Conservation (phyloP, 192 early-diverging fungal genomes). For the Phycomyces blakesleeanus region DNA sequence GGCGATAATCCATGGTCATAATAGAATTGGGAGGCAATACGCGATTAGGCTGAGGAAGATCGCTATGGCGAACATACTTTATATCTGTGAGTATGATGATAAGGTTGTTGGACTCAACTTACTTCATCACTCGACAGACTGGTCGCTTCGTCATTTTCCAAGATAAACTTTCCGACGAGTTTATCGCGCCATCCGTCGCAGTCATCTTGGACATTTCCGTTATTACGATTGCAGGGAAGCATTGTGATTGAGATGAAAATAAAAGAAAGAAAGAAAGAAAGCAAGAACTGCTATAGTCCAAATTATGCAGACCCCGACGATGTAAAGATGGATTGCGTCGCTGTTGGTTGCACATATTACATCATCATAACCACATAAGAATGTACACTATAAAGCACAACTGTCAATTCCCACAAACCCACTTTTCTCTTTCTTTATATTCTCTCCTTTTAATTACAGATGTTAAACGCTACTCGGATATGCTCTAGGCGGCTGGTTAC, state of each 20-base stretch:
- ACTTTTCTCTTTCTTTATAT: too few species aligned
- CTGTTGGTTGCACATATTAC: too few species aligned
- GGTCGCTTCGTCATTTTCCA: constrained; percentile 11
- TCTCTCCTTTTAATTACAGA: too few species aligned
- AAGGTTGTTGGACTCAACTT: neutral
- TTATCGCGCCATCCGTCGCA: constrained; percentile 30
- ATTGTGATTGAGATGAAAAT: neutral
- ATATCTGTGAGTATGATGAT: neutral
- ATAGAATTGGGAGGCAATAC: constrained; percentile 35
- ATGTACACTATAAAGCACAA: too few species aligned
- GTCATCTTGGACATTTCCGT: neutral
- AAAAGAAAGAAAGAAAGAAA: neutral
- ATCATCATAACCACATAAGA: too few species aligned
- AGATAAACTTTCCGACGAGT: constrained; percentile 30
- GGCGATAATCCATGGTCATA: constrained; percentile 44
- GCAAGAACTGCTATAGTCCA: too few species aligned
- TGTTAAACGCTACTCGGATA: too few species aligned
- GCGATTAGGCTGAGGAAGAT: constrained; percentile 39
- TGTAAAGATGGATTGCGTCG: too few species aligned
- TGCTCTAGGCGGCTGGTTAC: too few species aligned
- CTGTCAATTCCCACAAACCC: too few species aligned
- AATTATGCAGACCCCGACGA: too few species aligned
- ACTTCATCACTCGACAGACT: constrained; percentile 11
- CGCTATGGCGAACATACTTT: constrained; percentile 35
- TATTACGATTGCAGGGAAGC: neutral